Base-by-base conservation (phyloP, 2,329 filamentous ascomycete genomes). In the Ceratocystis cacaofunesta region DNA sequence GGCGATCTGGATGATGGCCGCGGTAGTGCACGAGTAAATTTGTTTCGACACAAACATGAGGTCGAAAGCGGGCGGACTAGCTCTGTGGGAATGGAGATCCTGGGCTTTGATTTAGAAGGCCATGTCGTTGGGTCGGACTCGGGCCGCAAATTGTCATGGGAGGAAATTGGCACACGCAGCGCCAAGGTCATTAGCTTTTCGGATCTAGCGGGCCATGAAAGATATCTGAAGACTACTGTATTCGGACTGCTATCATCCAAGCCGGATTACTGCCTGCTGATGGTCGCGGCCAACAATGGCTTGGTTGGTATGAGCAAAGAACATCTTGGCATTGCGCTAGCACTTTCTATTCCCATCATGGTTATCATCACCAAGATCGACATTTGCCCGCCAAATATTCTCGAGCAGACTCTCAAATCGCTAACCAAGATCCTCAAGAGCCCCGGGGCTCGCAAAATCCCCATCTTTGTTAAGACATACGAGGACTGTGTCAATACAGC, bases 271-370 rank as follows among this genome's bases (percentile, higher is more conserved):
- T 97, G 94, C 73, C 77, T 99, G 32, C 83, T 99, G 61, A 99
- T 99, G 94, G 94, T 99, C 0, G 94, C 94, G 12, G 94, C 94
- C 19, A 99, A 99, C 72, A 97, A 99, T 72, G 94, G 94, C 2
- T 79, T 99, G 58, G 89, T 97, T 60, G 94, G 94, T 22, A 99
- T 97, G 94, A 95, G 90, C 76, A 95, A 95, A 80, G 94, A 99
- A 78, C 94, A 99, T 75, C 78, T 99, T 3, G 94, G 94, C 17
- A 96, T 99, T 69, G 92, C 94, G 0, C 79, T 97, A 41, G 92
- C 94, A 0, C 79, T 99, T 63, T 97, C 97, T 72, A 92, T 99
- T 10, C 94, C 94, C 0, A 90, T 99, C 70, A 95, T 99, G 90
- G 92, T 97, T 2, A 87, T 96, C 69, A 86, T 97, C 69, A 99